A percentile compares a stretch with the other conserved stretches of the same genome.
Conservation (phyloP, 2,329 filamentous ascomycete genomes). For the Colletotrichum australisinense region DNA sequence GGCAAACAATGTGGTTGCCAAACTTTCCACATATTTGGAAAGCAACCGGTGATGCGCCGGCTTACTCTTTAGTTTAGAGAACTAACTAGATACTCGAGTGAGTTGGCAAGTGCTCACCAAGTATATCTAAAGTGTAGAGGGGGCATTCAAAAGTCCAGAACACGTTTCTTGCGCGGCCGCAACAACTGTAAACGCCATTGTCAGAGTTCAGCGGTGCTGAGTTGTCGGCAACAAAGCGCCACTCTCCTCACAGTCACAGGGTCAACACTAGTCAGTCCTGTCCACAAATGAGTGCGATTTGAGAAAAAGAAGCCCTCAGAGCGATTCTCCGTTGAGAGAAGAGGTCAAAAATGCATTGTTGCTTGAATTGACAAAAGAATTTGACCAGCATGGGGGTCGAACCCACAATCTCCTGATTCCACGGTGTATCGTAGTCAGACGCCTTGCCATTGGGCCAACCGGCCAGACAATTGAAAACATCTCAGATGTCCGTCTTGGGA, state of each 20-base stretch:
- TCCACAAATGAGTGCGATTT: not conserved
- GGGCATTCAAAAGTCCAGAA: not conserved
- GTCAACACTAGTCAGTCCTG: not conserved
- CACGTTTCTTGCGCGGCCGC: not conserved
- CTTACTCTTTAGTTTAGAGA: not conserved
- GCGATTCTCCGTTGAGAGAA: too few relatives aligned
- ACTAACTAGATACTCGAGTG: not conserved
- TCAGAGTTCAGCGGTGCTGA: not conserved
- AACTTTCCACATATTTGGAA: not conserved
- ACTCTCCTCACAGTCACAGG: not conserved
- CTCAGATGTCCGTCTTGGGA: not conserved
- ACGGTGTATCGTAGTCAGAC: constrained; percentile 52
- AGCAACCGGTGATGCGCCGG: too few relatives aligned
- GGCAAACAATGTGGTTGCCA: not conserved
- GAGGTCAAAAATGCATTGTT: not conserved
- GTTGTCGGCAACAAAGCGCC: not conserved
- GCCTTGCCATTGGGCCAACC: constrained; percentile 54
- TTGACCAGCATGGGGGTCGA: constrained; percentile 36
- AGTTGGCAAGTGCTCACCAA: too few relatives aligned
- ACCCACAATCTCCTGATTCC: constrained; percentile 36
- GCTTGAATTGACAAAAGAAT: not conserved
- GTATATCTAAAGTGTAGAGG: too few relatives aligned
- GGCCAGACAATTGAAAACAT: constrained; percentile 27
- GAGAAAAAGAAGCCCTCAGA: not conserved
- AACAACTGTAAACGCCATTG: not conserved